phyloP scores from a whole-genome alignment of 2,329 filamentous ascomycete species.

The Ceratocystis eucalypticola region DNA sequence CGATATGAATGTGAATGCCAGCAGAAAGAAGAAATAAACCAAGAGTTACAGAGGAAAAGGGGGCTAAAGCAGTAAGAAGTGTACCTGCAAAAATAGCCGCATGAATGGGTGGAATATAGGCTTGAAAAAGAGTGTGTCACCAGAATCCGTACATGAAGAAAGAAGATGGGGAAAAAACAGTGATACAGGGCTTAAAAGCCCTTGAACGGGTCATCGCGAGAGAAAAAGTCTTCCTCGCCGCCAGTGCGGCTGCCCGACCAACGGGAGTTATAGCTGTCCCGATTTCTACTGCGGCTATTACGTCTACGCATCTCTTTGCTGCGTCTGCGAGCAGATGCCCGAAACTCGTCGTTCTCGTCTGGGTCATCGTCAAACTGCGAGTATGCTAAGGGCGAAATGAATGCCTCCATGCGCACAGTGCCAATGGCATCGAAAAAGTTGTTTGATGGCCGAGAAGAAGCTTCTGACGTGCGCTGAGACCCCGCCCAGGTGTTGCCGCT shows the following conservation, averaged over 20 bases:
- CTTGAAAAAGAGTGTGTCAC: background rate
- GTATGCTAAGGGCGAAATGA: slow-evolving; percentile 55
- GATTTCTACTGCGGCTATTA: slow-evolving; percentile 40
- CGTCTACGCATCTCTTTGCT: slow-evolving; percentile 43
- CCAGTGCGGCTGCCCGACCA: slow-evolving; percentile 20
- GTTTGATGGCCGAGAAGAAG: slow-evolving; percentile 36
- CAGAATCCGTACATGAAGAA: no score
- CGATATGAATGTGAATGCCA: background rate
- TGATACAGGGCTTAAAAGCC: slow-evolving; percentile 35
- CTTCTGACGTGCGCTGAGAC: slow-evolving; percentile 39
- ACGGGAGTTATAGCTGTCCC: slow-evolving; percentile 38
- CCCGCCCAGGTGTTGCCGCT: slow-evolving; percentile 27
- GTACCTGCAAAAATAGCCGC: background rate
- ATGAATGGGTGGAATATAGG: background rate
- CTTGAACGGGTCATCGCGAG: slow-evolving; percentile 46
- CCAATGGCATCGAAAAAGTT: slow-evolving; percentile 80
- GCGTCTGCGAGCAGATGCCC: slow-evolving; percentile 35
- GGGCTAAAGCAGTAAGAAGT: background rate
- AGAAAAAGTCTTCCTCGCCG: slow-evolving; percentile 42
- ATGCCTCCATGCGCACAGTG: slow-evolving; percentile 93
- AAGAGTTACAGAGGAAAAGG: background rate
- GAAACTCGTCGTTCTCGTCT: slow-evolving; percentile 38
- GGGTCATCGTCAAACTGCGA: slow-evolving; percentile 34
- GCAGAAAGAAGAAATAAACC: background rate
- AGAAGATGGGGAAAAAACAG: no score